A percentile compares a stretch with the other conserved stretches of the same genome.
Conservation (phyloP, 1,284 basidiomycete genomes). For the Boletus smithii region DNA sequence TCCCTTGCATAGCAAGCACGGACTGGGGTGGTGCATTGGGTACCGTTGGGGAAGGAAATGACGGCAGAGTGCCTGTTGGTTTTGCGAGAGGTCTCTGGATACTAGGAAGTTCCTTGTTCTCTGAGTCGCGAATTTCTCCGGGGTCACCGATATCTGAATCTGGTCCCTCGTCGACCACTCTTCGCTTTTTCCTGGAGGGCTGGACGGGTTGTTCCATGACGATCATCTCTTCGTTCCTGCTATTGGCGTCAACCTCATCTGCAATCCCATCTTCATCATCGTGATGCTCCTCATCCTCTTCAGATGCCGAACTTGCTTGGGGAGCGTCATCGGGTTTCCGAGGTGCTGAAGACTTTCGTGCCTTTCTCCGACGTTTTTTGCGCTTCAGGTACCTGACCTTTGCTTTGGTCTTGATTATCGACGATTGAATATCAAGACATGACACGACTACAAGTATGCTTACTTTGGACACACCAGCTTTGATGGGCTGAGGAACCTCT, state of each 20-base stretch:
- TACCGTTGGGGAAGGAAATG: slow-evolving; percentile 68
- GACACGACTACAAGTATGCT: slow-evolving; percentile 6
- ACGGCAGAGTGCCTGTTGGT: slow-evolving; percentile 43
- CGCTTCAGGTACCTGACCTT: slow-evolving; percentile 31
- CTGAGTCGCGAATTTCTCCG: background rate
- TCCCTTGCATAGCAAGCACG: slow-evolving; percentile 69
- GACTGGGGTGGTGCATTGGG: slow-evolving; percentile 59
- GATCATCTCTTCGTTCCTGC: background rate
- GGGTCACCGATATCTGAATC: background rate
- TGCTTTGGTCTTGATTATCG: slow-evolving; percentile 27
- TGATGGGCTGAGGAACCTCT: slow-evolving; percentile 7
- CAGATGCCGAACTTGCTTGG: slow-evolving; percentile 9
- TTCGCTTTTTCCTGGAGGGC: slow-evolving; percentile 22
- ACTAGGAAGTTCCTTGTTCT: background rate
- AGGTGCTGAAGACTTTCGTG: slow-evolving; percentile 23
- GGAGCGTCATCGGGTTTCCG: slow-evolving; percentile 5
- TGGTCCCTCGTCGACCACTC: slow-evolving; percentile 1
- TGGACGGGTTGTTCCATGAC: background rate
- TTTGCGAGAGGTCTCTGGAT: slow-evolving; percentile 3
- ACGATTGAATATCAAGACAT: slow-evolving; percentile 3
- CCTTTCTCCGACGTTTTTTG: slow-evolving; percentile 30
- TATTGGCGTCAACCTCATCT: background rate
- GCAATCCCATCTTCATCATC: background rate
- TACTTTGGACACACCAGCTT: slow-evolving; percentile 19
- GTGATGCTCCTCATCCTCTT: slow-evolving; percentile 10